Evolutionary conservation across 768 basidiomycete genomes (phyloP), one percentile per base, ranked within the genome.

Genomic region (Naganishia kalamii): DNA sequence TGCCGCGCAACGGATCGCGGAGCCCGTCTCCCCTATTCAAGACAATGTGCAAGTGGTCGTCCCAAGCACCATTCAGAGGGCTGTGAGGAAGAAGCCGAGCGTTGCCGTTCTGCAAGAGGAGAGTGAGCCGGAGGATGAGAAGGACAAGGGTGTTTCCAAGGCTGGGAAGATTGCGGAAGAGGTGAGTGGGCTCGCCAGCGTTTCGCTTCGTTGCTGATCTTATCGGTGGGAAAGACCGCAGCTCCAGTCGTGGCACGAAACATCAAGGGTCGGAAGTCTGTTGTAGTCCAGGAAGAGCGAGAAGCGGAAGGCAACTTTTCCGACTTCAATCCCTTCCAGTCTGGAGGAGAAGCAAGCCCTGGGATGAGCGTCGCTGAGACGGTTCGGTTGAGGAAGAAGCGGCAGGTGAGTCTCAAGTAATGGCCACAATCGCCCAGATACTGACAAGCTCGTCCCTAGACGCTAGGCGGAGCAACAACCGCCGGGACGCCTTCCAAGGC

Each of bases 291-390:
- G 19, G 54, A 57, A 27, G 54, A 57, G 29, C 62, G 33, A 3
- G 62, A 50, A 11, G 37, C 23, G 17, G 62, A 50, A 29, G 62
- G 41, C 54, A 57, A 70, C 4, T 77, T 76, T 60, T 76, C 75
- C 12, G 75, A 76, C 60, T 74, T 67, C 33, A 77, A 77, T 50
- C 76, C 76, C 1, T 77, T 77, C 64, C 76, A 77, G 64, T 73
- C 73, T 51, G 74, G 76, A 4, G 71, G 75, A 30, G 76, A 76
- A 37, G 72, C 64, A 12, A 64, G 49, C 30, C 50, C 51, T 6
- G 33, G 23, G 12, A 57, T 57, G 54, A 25, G 35, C 2, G 49
- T 65, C 7, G 71, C 71, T 21, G 71, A 69, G 1, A 68, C 68
- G 21, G 65, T 68, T 6, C 71, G 72, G 60, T 48, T 70, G 59